Evolutionary conservation across 306 rosid genomes (phyloP), one percentile per base, ranked within the genome.

Genomic region (Vigna angularis): DNA sequence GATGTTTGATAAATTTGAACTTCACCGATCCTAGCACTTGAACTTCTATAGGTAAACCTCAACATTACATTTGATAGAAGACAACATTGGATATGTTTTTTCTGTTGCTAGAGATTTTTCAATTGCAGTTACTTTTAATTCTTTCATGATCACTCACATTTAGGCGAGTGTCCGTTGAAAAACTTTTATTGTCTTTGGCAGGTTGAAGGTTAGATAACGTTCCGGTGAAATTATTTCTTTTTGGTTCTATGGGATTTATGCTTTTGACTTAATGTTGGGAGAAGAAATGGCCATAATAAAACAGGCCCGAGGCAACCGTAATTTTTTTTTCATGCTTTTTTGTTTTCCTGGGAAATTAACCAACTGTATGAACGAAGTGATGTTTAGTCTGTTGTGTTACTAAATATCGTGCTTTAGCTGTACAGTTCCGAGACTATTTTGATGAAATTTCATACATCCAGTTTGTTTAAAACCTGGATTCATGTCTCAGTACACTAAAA

Each of bases 181-280:
- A 15, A 12, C 63, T 38, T 79, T 68, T 5, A 1, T 62, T 69
- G 6, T 61, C 56, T 69, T 40, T 74, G 70, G 26, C 83, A 83
- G 86, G 81, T 79, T 79, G 83, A 83, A 40, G 68, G 81, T 20
- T 79, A 83, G 83, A 44, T 73, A 57, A 56, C 73, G 28, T 63
- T 44, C 70, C 38, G 44, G n/a, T 61, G 48, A 45, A 74, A 62
- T 62, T 57, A 22, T 44, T 44, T 78, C 38, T 30, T 17, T 71
- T 17, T 5, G 84, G 38, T 75, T 58, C 22, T 22, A 16, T 13
- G 38, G 53, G 66, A 20, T 32, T 62, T 24, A 44, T 62, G 73
- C 71, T 74, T 26, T 26, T 66, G 52, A 24, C 68, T 79, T 63
- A 49, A 75, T 38, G 66, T 45, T 73, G 18, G 53, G 49, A 52